Conservation (phyloP, 495 filamentous ascomycete genomes). For the Xanthoparmelia taractica region DNA sequence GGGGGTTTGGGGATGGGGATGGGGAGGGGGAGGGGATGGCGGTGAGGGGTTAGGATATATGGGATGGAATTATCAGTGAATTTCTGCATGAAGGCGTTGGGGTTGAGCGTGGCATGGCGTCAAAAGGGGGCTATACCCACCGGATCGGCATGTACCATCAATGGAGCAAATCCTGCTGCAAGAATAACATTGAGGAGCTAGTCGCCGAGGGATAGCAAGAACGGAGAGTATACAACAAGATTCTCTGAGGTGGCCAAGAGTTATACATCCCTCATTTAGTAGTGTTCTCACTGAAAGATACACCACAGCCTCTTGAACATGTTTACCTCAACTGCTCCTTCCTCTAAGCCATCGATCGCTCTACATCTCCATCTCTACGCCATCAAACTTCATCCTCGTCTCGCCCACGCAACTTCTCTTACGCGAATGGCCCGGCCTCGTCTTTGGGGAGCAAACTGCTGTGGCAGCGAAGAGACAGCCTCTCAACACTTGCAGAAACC, state of each 20-base stretch:
- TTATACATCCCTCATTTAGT: neutral
- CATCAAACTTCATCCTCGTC: neutral
- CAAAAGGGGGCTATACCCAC: neutral
- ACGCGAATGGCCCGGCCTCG: neutral
- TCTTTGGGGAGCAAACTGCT: neutral
- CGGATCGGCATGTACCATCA: neutral
- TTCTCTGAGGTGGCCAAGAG: neutral
- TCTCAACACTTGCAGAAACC: neutral
- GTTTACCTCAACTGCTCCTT: neutral
- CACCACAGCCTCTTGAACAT: neutral
- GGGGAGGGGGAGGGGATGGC: conserved; percentile 29
- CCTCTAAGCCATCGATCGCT: neutral
- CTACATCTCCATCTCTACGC: neutral
- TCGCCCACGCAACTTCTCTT: neutral
- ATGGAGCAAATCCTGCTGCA: neutral
- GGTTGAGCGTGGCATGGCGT: neutral
- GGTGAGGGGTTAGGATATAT: conserved; percentile 23
- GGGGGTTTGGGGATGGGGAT: conserved; percentile 22
- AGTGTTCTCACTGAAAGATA: neutral
- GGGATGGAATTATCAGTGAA: neutral
- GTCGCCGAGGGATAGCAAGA: neutral
- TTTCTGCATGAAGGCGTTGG: neutral
- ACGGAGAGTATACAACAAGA: neutral
- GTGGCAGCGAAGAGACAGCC: neutral
- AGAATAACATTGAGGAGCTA: no score